Evolutionary conservation across 768 basidiomycete species (phyloP), one percentile per base, ranked within the genome.

Genomic region (Lactifluus echinatus): DNA sequence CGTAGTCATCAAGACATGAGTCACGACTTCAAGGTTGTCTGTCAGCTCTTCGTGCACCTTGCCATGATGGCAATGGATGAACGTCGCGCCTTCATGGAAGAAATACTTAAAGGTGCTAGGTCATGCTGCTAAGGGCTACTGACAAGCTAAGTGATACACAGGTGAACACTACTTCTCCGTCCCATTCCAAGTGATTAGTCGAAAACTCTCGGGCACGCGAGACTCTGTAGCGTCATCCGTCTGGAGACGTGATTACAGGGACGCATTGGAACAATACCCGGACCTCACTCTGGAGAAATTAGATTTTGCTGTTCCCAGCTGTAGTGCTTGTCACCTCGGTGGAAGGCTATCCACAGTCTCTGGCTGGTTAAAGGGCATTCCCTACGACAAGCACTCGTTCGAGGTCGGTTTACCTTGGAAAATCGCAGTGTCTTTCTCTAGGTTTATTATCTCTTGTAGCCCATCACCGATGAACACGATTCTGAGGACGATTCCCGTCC

Each of bases 1-100:
- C 79, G 79, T 53, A 76, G 83, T 1, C 84, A 87, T 66, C 83
- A 91, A 66, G 86, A 89, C 64, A 74, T 87, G 19, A 72, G 79
- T 14, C 79, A 86, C 60, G 87, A 92, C 60, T 91, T 92, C 79
- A 93, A 92, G 71, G 84, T 87, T 37, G 76, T 93, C 43, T 92
- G 89, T 63, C 92, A 95, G 66, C 79, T 93, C 28, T 88, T 93
- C 61, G 87, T 93, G 12, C 84, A 93, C 63, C 72, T 94, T 40
- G 86, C 87, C 36, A 82, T 89, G 29, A 79, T 74, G 31, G 75
- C 79, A 5, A 68, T 74, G 17, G 69, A 67, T 3, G 74, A 82
- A 45, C 75, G 89, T 19, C 73, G 71, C 46, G 63, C 70, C 6
- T 84, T 82, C 64, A 80, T 87, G 79, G 67, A 78, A 59, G 62